Percentiles rank a stretch among this genome's conserved stretches.
Evolutionary conservation across 169 alveolate genomes (phyloP).

Genomic region (Plasmodium yoelii): DNA sequence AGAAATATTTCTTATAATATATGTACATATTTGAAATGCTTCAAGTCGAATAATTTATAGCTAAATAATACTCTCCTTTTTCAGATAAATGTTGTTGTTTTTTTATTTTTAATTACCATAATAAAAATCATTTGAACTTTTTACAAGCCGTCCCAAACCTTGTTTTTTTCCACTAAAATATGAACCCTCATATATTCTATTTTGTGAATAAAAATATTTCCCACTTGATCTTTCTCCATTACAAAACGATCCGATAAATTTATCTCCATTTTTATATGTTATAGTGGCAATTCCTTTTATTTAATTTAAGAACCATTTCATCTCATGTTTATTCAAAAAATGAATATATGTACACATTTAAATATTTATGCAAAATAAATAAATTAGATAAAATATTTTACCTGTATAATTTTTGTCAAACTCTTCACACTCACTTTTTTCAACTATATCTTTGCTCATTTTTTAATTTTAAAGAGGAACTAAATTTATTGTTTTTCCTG

Average conservation of each 20-base stretch:
- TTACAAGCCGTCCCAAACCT: constrained; percentile 24
- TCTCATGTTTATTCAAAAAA: no score
- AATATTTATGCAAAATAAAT: neutral
- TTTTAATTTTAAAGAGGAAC: no score
- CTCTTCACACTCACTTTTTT: neutral
- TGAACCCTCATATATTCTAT: constrained; percentile 44
- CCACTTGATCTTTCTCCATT: constrained; percentile 14
- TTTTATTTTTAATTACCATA: constrained; percentile 24
- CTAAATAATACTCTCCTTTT: neutral
- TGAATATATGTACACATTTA: neutral
- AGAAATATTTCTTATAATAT: neutral
- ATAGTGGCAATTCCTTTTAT: constrained; percentile 23
- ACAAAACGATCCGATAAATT: neutral
- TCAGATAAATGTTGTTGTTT: neutral
- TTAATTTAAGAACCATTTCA: no score
- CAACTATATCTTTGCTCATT: neutral
- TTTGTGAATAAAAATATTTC: constrained; percentile 24
- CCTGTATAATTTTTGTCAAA: constrained; percentile 9
- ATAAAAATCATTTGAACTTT: constrained; percentile 11
- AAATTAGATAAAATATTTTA: neutral
- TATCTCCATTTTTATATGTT: constrained; percentile 13
- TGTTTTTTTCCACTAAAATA: constrained; percentile 13
- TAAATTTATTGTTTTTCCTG: no score
- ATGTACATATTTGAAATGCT: no score
- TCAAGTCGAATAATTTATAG: neutral